Evolutionary conservation across 2,329 filamentous ascomycete genomes (phyloP), one percentile per base, ranked within the genome.

Genomic region (Dactylonectria macrodidyma): DNA sequence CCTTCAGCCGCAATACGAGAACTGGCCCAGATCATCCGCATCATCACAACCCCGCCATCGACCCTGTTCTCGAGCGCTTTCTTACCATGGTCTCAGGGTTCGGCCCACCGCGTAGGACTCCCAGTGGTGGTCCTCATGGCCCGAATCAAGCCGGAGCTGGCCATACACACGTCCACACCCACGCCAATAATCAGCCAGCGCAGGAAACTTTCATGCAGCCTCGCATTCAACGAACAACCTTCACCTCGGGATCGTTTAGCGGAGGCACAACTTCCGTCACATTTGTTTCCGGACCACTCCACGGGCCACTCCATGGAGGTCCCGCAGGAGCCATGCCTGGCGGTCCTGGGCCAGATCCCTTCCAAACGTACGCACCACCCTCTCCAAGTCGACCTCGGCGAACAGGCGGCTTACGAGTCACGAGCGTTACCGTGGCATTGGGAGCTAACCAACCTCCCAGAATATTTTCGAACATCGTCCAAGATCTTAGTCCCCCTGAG

Each of bases 231-330:
- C 78, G 78, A 7, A 79, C 83, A 36, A 81, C 82, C 63, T 78
- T 83, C 65, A 75, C 80, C 68, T 67, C 82, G 61, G 78, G 80
- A 56, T 71, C 81, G 58, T 70, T 82, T 70, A 78, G 79, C 10
- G 80, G 79, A n/a, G 82, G 84, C 8, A 80, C 82, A 14, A 83
- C 85, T 3, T 86, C 82, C 36, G 82, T 88, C 62, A 88, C 86
- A 12, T 84, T 88, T 60, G 82, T 84, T 38, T 82, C 83, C 24
- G 81, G 79, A 16, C 78, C 83, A 30, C 63, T 79, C 8, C 68
- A 77, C 26, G 81, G 79, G 16, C 78, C 83, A 30, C 63, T 79
- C 8, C 68, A 77, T 46, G 61, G 66, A 46, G 48, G 59, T 62
- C 62, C 62, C 55, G 41, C 61, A 34, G 71, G 54, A 44, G 66